A percentile compares a stretch with the other conserved stretches of the same genome.
phyloP scores from a whole-genome alignment of 23 red algal genomes.

The Gracilaria gracilis region DNA sequence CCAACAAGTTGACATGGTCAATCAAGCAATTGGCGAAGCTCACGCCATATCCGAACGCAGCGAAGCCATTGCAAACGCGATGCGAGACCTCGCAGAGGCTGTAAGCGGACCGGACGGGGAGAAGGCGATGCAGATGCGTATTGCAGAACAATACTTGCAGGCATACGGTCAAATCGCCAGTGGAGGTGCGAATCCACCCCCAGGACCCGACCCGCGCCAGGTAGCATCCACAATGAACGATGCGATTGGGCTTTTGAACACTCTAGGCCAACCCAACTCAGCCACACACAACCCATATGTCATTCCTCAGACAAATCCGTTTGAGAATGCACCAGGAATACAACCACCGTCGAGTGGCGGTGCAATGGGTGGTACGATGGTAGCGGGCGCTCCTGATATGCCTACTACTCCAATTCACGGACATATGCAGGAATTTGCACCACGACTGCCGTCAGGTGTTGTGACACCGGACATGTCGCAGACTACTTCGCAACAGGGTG shows the following conservation, averaged over 20 bases:
- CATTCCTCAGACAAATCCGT: slow-evolving; percentile 20
- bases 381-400: neutral
- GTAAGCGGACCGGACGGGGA: slow-evolving; percentile 65
- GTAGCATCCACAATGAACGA: slow-evolving; percentile 45
- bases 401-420: neutral
- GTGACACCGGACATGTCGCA: slow-evolving; percentile 11
- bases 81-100: slow-evolving; percentile 63
- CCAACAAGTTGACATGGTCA: slow-evolving; percentile 83
- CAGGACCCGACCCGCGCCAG: slow-evolving; percentile 19
- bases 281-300: slow-evolving; percentile 1
- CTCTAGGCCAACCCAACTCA: slow-evolving; percentile 14
- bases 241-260: slow-evolving; percentile 43
- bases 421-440: neutral
- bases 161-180: slow-evolving; percentile 54
- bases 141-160: slow-evolving; percentile 90
- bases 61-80: slow-evolving; percentile 78
- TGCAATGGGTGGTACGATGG: neutral
- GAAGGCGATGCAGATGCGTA: slow-evolving; percentile 83
- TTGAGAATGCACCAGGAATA: neutral
- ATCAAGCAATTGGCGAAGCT: slow-evolving; percentile 90
- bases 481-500: neutral
- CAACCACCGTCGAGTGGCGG: neutral
- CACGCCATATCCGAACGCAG: slow-evolving; percentile 81
- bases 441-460: neutral
- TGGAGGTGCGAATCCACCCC: neutral